Percentiles rank a stretch among this genome's conserved stretches.
These are phyloP conservation scores for Plenodomus lindquistii DNA, from an alignment of 2,329 filamentous ascomycete genomes.

Conservation along the genomic window DNA sequence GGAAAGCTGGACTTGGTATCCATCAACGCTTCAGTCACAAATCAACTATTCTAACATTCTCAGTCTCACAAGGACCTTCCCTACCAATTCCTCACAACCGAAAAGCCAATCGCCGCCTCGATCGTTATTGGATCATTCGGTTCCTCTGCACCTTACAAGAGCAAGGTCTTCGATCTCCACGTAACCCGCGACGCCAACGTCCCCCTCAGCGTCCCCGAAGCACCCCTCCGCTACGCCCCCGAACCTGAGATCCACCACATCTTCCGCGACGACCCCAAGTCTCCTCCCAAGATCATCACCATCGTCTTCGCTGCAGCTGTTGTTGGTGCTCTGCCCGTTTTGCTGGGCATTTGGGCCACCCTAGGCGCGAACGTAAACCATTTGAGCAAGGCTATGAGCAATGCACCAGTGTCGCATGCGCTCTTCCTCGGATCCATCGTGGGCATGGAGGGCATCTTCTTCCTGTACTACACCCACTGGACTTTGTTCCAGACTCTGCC, in stretches of 20 bases:
- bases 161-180: constrained; percentile 72
- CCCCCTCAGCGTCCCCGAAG: constrained; percentile 63
- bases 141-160: constrained; percentile 67
- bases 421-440: constrained; percentile 87
- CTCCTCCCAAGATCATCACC: constrained; percentile 78
- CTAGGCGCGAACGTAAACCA: constrained; percentile 85
- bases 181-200: constrained; percentile 66
- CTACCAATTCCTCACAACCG: constrained; percentile 72
- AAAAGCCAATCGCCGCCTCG: constrained; percentile 73
- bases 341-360: constrained; percentile 74
- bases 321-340: constrained; percentile 70
- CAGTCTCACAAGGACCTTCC: constrained; percentile 91
- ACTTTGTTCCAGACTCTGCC: constrained; percentile 89
- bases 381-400: constrained; percentile 71
- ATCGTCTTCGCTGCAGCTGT: constrained; percentile 76
- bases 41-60: constrained; percentile 28
- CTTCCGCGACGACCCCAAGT: constrained; percentile 79
- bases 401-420: constrained; percentile 78
- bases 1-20: constrained; percentile 81
- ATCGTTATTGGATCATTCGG: constrained; percentile 88
- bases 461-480: constrained; percentile 91
- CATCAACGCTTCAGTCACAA: constrained; percentile 5
- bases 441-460: constrained; percentile 88
- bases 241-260: constrained; percentile 86
- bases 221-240: constrained; percentile 81